Conservation (phyloP, 2,329 filamentous ascomycete species). For the Fusarium vanettenii region DNA sequence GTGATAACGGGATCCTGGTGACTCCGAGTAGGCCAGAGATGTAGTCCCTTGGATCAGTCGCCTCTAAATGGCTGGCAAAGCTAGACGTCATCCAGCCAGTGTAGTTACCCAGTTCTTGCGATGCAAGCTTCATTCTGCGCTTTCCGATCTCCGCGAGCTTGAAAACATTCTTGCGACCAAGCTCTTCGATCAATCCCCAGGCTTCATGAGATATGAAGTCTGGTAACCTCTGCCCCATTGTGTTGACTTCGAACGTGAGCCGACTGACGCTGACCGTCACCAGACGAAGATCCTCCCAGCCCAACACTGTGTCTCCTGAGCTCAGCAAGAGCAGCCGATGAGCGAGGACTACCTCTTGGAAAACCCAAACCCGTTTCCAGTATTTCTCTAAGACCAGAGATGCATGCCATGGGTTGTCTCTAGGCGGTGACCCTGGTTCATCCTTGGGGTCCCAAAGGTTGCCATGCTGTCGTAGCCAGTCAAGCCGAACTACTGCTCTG, state of each 20-base stretch:
- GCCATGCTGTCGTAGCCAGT: background rate
- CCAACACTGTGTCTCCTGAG: background rate
- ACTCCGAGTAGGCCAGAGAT: background rate
- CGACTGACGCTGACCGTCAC: fast-evolving
- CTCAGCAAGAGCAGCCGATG: background rate
- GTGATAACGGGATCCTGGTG: background rate
- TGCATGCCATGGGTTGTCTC: background rate
- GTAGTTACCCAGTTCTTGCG: background rate
- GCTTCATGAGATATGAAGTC: background rate
- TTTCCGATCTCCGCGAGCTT: background rate
- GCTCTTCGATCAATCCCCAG: background rate
- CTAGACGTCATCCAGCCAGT: background rate
- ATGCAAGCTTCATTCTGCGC: background rate
- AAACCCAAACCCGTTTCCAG: background rate
- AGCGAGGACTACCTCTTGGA: background rate
- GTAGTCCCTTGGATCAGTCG: background rate
- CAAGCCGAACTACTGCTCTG: too few species aligned
- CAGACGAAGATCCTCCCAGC: background rate
- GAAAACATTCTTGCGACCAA: background rate
- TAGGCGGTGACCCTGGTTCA: background rate
- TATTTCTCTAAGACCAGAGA: background rate
- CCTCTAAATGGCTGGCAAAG: background rate
- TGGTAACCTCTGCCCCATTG: background rate
- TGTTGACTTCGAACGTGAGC: background rate
- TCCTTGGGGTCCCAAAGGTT: background rate